phyloP scores from a whole-genome alignment of 805 yeast species.

The Pichia occidentalis region DNA sequence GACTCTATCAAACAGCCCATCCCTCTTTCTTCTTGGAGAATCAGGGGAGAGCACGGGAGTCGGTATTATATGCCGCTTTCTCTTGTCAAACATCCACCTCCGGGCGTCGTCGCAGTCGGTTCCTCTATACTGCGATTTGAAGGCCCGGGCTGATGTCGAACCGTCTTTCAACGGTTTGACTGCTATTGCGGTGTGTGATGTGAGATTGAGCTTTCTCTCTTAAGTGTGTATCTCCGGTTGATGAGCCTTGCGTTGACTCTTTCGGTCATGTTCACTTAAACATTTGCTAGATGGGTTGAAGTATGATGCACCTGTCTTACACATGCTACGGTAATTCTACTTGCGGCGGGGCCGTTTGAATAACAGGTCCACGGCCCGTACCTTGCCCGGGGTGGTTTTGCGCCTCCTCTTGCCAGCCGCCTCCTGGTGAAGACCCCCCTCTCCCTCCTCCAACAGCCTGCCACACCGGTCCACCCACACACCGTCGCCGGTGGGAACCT shows the following conservation, averaged over 20 bases:
- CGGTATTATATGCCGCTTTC: neutral
- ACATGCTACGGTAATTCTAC: neutral
- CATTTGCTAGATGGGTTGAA: too few relatives aligned
- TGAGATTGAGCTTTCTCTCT: slow-evolving; percentile 5
- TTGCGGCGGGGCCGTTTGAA: slow-evolving; percentile 12
- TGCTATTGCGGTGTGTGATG: slow-evolving; percentile 6
- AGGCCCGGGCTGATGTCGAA: slow-evolving; percentile 2
- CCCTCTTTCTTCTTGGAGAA: neutral
- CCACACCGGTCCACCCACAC: slow-evolving; percentile 25
- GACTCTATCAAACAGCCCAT: too few relatives aligned
- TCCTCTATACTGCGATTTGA: slow-evolving; percentile 5
- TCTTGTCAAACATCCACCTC: slow-evolving; percentile 2
- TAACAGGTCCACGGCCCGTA: slow-evolving; percentile 20
- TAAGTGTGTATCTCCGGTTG: slow-evolving; percentile 48
- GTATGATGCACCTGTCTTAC: too few relatives aligned
- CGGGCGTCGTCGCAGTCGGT: slow-evolving; percentile 8
- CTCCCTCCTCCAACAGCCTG: slow-evolving; percentile 11
- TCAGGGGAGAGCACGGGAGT: too few relatives aligned
- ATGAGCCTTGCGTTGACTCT: slow-evolving; percentile 39
- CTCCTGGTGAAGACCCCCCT: neutral
- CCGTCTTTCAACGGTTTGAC: slow-evolving; percentile 1
- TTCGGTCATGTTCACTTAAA: slow-evolving; percentile 46
- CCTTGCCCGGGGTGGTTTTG: slow-evolving; percentile 2
- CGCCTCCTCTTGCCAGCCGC: neutral
- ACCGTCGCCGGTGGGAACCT: slow-evolving; percentile 10